These are phyloP conservation scores for Cucurbitaria berberidis DNA, from an alignment of 2,329 filamentous ascomycete species.

Conservation along the genomic window DNA sequence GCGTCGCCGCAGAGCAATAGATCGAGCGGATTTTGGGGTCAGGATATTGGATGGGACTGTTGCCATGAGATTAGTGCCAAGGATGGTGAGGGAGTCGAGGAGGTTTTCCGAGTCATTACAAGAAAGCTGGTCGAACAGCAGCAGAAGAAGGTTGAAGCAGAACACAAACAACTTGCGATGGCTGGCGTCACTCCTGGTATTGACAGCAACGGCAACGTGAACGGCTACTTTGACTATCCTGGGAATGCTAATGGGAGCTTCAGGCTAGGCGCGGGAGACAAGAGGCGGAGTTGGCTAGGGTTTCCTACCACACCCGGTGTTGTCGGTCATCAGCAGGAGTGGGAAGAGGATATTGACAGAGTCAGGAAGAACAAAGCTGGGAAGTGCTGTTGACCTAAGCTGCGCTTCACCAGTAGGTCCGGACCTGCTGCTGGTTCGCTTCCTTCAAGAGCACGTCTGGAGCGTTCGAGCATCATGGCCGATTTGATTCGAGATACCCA, in stretches of 20 bases:
- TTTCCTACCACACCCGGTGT: slow-evolving; percentile 58
- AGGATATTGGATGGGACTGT: slow-evolving; percentile 94
- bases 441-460: neutral
- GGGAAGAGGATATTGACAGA: slow-evolving; percentile 43
- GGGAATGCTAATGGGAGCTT: slow-evolving; percentile 64
- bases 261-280: slow-evolving; percentile 64
- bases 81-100: slow-evolving; percentile 93
- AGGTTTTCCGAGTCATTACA: slow-evolving; percentile 90
- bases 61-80: slow-evolving; percentile 97
- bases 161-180: slow-evolving; percentile 53
- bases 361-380: slow-evolving; percentile 42
- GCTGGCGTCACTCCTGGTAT: slow-evolving; percentile 55
- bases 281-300: slow-evolving; percentile 70
- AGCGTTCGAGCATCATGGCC: slow-evolving; percentile 2
- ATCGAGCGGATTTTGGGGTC: slow-evolving; percentile 83
- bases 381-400: slow-evolving; percentile 39
- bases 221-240: slow-evolving; percentile 58
- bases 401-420: neutral
- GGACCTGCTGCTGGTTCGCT: neutral
- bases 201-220: slow-evolving; percentile 36
- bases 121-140: slow-evolving; percentile 81
- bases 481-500: slow-evolving; percentile 25
- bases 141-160: slow-evolving; percentile 61
- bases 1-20: slow-evolving; percentile 56
- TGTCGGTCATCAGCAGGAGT: slow-evolving; percentile 35